A percentile compares a stretch with the other conserved stretches of the same genome.
phyloP scores from a whole-genome alignment of 2,329 filamentous ascomycete species.

The Xylaria sp. region DNA sequence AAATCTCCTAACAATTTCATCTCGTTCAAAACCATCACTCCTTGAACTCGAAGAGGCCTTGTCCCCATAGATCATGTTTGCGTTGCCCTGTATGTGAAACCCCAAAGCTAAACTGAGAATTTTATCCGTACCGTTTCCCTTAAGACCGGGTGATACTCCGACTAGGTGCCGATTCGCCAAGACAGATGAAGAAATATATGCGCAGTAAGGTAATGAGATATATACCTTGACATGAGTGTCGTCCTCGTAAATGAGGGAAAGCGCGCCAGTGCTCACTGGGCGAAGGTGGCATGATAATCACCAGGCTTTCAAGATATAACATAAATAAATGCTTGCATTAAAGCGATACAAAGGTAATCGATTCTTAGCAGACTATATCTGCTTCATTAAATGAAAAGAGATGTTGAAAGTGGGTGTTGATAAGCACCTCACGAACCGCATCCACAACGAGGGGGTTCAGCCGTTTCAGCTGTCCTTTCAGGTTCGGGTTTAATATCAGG shows the following conservation, averaged over 20 bases:
- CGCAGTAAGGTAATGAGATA: constrained; percentile 24
- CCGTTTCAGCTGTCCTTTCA: constrained; percentile 17
- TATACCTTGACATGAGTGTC: constrained; percentile 18
- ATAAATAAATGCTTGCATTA: constrained; percentile 17
- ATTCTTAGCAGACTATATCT: constrained; percentile 4
- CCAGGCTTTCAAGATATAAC: constrained; percentile 9
- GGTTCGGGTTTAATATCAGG: constrained; percentile 8
- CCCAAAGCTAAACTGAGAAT: constrained; percentile 20
- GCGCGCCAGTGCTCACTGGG: constrained; percentile 4
- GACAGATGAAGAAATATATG: constrained; percentile 31
- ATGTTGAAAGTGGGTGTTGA: constrained; percentile 1
- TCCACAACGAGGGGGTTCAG: constrained; percentile 21
- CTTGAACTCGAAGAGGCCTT: constrained; percentile 20
- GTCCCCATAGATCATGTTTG: constrained; percentile 14
- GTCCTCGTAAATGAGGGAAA: constrained; percentile 15
- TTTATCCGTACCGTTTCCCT: constrained; percentile 31
- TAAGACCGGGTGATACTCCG: constrained; percentile 24
- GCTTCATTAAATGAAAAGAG: constrained; percentile 4
- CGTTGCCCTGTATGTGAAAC: constrained; percentile 17
- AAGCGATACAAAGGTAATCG: constrained; percentile 21
- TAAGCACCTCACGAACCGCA: constrained; percentile 21
- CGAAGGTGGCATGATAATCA: constrained; percentile 4
- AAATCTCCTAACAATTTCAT: constrained; percentile 4
- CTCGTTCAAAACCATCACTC: constrained; percentile 10
- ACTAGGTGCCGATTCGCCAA: constrained; percentile 15